Conservation (phyloP, 1,139 yeast species). For the Pichia sp. region DNA sequence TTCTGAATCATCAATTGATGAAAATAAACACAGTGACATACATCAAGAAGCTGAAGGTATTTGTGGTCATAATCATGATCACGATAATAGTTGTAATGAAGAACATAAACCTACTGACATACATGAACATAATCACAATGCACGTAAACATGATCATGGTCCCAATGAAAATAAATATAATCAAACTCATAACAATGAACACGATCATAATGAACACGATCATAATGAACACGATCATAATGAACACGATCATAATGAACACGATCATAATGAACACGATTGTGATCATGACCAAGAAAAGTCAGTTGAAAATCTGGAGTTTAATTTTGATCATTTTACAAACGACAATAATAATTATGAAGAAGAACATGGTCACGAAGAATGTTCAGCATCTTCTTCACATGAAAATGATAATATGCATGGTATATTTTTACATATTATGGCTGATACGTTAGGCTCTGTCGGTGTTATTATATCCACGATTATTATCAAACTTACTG, state of each 20-base stretch:
- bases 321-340: neutral
- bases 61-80: constrained; percentile 1
- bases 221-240: constrained; percentile 1
- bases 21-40: neutral
- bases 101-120: neutral
- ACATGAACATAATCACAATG: neutral
- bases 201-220: neutral
- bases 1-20: constrained; percentile 3
- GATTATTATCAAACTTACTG: constrained; percentile 44
- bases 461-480: constrained; percentile 94
- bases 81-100: constrained; percentile 2
- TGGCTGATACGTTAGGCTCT: constrained; percentile 95
- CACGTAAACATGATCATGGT: neutral
- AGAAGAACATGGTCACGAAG: constrained; percentile 1
- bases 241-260: neutral
- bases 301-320: neutral
- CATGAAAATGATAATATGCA: constrained; percentile 59
- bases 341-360: neutral
- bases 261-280: neutral
- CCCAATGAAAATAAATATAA: neutral
- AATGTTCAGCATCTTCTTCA: neutral
- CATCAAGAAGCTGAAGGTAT: neutral
- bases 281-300: neutral
- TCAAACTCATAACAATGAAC: neutral
- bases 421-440: constrained; percentile 85